Percentiles rank a stretch among this genome's conserved stretches.
Evolutionary conservation across 139 green algal genomes (phyloP).

Genomic region (Chlamydomonas sp.): DNA sequence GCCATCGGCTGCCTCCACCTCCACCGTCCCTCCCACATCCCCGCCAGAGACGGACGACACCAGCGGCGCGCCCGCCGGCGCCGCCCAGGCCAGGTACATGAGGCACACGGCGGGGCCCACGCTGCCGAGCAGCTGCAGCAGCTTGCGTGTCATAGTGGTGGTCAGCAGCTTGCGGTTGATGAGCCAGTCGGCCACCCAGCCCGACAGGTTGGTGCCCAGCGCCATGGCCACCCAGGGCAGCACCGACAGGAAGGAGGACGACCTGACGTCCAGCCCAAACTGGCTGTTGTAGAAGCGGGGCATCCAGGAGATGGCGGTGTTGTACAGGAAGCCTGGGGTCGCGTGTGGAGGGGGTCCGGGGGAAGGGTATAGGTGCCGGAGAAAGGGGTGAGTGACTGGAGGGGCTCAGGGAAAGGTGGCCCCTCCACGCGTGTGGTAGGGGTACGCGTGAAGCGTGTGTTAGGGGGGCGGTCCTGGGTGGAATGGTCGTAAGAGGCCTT

Average conservation of each 20-base stretch:
- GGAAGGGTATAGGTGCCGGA: not conserved
- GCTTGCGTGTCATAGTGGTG: conserved; percentile 73
- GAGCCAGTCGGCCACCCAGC: conserved; percentile 74
- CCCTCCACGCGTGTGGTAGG: no score
- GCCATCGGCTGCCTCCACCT: not conserved
- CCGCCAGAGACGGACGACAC: not conserved
- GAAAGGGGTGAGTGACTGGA: not conserved
- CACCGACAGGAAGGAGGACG: conserved; percentile 64
- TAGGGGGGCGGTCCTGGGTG: no score
- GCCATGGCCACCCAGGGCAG: conserved; percentile 79
- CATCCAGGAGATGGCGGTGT: conserved; percentile 65
- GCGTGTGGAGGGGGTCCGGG: not conserved
- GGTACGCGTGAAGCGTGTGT: no score
- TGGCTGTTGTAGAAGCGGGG: conserved; percentile 76
- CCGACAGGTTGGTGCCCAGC: conserved; percentile 65
- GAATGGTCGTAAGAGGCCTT: no score
- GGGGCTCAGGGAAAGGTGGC: no score
- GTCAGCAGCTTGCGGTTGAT: conserved; percentile 73
- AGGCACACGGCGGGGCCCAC: conserved; percentile 72
- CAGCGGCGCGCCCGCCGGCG: not conserved
- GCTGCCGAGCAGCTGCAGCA: conserved; percentile 70
- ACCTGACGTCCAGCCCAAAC: conserved; percentile 70
- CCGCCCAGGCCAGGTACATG: conserved; percentile 57
- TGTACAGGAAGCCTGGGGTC: conserved; percentile 32
- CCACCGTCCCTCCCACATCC: no score